Percentiles rank a stretch among this genome's conserved stretches.
Conservation (phyloP, 2,329 filamentous ascomycete species). For the Furcasterigmium sp. region DNA sequence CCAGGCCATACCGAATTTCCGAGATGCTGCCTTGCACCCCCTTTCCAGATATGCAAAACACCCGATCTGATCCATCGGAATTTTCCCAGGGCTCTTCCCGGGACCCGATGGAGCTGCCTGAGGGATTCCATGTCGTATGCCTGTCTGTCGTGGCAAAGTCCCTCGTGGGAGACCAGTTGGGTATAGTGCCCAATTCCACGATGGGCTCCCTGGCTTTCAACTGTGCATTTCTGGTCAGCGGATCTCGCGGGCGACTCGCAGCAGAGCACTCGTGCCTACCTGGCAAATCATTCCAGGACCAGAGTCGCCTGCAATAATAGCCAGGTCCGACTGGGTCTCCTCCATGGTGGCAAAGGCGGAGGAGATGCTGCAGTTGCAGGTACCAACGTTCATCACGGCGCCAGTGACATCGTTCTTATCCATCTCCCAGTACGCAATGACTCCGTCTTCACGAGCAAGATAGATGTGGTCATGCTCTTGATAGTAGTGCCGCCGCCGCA, state of each 20-base stretch:
- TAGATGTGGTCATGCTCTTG: conserved; percentile 73
- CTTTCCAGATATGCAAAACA: conserved; percentile 65
- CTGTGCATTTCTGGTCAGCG: conserved; percentile 1
- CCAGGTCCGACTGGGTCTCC: conserved; percentile 64
- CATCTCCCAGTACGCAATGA: conserved; percentile 68
- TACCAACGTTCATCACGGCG: conserved; percentile 54
- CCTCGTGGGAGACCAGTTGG: conserved; percentile 57
- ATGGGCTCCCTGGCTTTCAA: conserved; percentile 14
- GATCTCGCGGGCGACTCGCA: neutral
- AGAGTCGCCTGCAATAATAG: conserved; percentile 73
- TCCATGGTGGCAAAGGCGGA: conserved; percentile 76
- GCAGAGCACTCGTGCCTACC: conserved; percentile 34
- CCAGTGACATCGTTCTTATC: conserved; percentile 50
- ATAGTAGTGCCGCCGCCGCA: conserved; percentile 58
- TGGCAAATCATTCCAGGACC: conserved; percentile 74
- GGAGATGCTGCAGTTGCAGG: conserved; percentile 69
- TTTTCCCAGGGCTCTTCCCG: conserved; percentile 3
- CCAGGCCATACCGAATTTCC: conserved; percentile 65
- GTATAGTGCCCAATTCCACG: conserved; percentile 42
- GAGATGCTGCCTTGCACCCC: conserved; percentile 58
- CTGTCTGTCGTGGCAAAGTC: conserved; percentile 46
- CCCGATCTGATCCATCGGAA: conserved; percentile 32
- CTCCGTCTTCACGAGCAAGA: conserved; percentile 81
- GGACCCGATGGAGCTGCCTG: neutral
- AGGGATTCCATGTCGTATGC: conserved; percentile 21